Conservation (phyloP, 2,329 filamentous ascomycete genomes). For the Aspergillus flavus region DNA sequence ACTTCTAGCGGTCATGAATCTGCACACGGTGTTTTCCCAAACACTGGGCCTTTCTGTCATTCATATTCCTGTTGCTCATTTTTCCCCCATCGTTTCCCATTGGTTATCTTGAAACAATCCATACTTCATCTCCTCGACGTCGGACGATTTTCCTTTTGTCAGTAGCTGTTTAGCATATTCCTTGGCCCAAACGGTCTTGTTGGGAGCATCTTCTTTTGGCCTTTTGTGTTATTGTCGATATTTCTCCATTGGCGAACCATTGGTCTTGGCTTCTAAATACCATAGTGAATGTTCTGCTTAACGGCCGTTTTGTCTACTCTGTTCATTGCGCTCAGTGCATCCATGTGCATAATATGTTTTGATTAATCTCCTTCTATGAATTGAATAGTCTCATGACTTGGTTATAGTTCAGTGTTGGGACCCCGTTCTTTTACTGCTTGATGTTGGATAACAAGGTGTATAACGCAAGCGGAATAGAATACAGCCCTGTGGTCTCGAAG, state of each 20-base stretch:
- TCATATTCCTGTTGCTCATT: not conserved
- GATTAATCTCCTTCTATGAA: constrained; percentile 11
- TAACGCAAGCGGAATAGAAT: not conserved
- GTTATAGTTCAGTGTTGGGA: not conserved
- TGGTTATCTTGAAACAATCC: not conserved
- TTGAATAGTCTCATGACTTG: constrained; percentile 14
- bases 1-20: constrained; percentile 27
- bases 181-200: constrained; percentile 19
- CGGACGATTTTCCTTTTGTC: constrained; percentile 40
- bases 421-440: not conserved
- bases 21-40: constrained; percentile 12
- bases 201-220: constrained; percentile 24
- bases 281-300: constrained; percentile 21
- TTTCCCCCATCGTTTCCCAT: constrained; percentile 1
- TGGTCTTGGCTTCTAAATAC: constrained; percentile 12
- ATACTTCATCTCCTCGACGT: constrained; percentile 17
- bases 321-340: constrained; percentile 19
- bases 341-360: constrained; percentile 17
- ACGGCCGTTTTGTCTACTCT: constrained; percentile 15
- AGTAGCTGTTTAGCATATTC: constrained; percentile 30
- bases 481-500: not conserved
- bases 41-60: constrained; percentile 1
- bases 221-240: constrained; percentile 3
- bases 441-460: not conserved
- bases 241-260: constrained; percentile 15